phyloP scores from a whole-genome alignment of 1,284 basidiomycete genomes.

The Coniophora puteana region DNA sequence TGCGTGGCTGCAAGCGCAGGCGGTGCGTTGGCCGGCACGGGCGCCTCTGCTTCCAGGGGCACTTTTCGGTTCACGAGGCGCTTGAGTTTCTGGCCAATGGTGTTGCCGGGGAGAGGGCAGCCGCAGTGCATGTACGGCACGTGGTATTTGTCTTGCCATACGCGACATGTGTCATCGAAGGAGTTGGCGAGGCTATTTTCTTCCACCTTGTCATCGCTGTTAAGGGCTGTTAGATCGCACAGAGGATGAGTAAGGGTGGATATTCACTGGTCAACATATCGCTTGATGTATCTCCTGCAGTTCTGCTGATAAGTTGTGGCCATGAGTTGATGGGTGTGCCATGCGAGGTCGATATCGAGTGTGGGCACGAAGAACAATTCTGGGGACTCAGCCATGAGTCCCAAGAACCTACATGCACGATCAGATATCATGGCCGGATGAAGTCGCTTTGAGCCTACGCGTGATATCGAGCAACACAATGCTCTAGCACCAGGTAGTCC shows the following conservation, averaged over 20 bases:
- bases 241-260: neutral
- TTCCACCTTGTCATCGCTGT: slow-evolving; percentile 45
- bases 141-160: slow-evolving; percentile 41
- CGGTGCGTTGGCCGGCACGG: slow-evolving; percentile 19
- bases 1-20: slow-evolving; percentile 33
- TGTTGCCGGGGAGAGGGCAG: slow-evolving; percentile 41
- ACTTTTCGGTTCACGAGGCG: slow-evolving; percentile 4
- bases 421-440: neutral
- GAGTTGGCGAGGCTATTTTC: slow-evolving; percentile 36
- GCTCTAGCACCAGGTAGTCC: slow-evolving; percentile 30
- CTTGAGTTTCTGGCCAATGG: slow-evolving; percentile 32
- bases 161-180: slow-evolving; percentile 42
- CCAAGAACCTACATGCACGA: slow-evolving; percentile 31
- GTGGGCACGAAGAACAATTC: slow-evolving; percentile 41
- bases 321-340: slow-evolving; percentile 43
- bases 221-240: too few relatives aligned
- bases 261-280: slow-evolving; percentile 39
- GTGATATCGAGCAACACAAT: slow-evolving; percentile 38
- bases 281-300: slow-evolving; percentile 25
- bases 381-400: slow-evolving; percentile 30
- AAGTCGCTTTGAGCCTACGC: slow-evolving; percentile 25
- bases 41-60: neutral
- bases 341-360: slow-evolving; percentile 43
- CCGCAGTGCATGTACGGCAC: slow-evolving; percentile 46
- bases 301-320: slow-evolving; percentile 27